Evolutionary conservation across 345 rosid species (phyloP).

Genomic region (Aquilaria yunnanensis): DNA sequence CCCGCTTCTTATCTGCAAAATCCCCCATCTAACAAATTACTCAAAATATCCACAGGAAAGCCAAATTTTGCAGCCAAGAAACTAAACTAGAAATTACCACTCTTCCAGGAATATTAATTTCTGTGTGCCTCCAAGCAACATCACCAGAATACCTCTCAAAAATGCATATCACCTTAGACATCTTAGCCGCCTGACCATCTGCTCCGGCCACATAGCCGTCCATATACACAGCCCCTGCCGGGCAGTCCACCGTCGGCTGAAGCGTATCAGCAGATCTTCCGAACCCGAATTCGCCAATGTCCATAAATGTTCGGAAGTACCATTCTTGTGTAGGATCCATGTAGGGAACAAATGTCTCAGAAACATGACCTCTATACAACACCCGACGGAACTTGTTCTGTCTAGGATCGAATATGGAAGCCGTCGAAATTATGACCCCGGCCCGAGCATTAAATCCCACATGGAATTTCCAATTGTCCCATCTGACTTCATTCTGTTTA

Average conservation of each 20-base stretch:
- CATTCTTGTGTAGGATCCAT: constrained; percentile 78
- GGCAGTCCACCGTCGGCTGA: constrained; percentile 63
- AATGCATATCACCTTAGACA: constrained; percentile 44
- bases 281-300: constrained; percentile 72
- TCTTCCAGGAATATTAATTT: constrained; percentile 62
- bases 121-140: constrained; percentile 60
- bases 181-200: constrained; percentile 49
- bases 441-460: constrained; percentile 59
- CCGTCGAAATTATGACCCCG: constrained; percentile 51
- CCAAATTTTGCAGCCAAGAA: background rate
- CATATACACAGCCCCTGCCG: constrained; percentile 43
- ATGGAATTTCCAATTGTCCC: constrained; percentile 81
- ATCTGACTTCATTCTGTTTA: constrained; percentile 35
- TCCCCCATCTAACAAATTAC: background rate
- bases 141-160: constrained; percentile 62
- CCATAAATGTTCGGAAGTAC: constrained; percentile 79
- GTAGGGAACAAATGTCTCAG: constrained; percentile 82
- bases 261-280: constrained; percentile 51
- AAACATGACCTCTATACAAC: constrained; percentile 57
- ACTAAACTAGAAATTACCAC: constrained; percentile 35
- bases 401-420: constrained; percentile 42
- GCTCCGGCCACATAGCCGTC: constrained; percentile 58
- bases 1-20: constrained; percentile 55
- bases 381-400: constrained; percentile 33
- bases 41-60: too few relatives aligned